Conservation (phyloP, 768 basidiomycete genomes). For the Dentipellis sp. region DNA sequence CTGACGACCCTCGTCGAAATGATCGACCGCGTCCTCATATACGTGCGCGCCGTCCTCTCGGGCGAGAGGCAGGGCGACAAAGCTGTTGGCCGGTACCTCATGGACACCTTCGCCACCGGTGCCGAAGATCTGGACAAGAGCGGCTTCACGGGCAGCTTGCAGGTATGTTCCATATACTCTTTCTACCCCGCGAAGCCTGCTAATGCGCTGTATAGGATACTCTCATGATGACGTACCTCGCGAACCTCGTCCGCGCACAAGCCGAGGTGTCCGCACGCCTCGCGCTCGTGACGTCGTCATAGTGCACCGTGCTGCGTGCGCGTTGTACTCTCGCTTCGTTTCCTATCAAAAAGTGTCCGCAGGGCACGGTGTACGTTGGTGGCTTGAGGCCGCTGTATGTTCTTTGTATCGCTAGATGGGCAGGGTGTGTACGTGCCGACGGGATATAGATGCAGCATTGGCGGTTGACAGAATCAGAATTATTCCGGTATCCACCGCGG, state of each 20-base stretch:
- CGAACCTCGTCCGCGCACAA: conserved; percentile 88
- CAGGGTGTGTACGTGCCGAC: not conserved
- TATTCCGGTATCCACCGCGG: no score
- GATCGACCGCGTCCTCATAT: conserved; percentile 78
- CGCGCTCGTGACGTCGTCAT: conserved; percentile 55
- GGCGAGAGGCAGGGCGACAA: conserved; percentile 77
- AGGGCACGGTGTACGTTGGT: not conserved
- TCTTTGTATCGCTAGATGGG: not conserved
- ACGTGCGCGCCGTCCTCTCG: conserved; percentile 71
- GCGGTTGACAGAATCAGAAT: not conserved
- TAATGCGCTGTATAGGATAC: conserved; percentile 50
- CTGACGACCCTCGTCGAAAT: conserved; percentile 62
- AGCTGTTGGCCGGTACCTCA: conserved; percentile 82
- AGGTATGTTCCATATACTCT: conserved; percentile 33
- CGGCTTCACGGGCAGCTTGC: conserved; percentile 68
- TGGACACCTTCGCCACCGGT: conserved; percentile 74
- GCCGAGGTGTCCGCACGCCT: conserved; percentile 86
- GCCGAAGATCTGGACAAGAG: conserved; percentile 63
- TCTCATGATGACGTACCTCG: conserved; percentile 90
- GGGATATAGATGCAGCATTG: not conserved
- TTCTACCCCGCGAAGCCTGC: conserved; percentile 11
- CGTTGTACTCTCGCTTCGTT: not conserved
- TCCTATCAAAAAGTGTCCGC: not conserved
- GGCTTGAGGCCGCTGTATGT: not conserved
- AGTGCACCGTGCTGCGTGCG: conserved; percentile 5